phyloP scores from a whole-genome alignment of 257 asterid species.

The Echium plantagineum region DNA sequence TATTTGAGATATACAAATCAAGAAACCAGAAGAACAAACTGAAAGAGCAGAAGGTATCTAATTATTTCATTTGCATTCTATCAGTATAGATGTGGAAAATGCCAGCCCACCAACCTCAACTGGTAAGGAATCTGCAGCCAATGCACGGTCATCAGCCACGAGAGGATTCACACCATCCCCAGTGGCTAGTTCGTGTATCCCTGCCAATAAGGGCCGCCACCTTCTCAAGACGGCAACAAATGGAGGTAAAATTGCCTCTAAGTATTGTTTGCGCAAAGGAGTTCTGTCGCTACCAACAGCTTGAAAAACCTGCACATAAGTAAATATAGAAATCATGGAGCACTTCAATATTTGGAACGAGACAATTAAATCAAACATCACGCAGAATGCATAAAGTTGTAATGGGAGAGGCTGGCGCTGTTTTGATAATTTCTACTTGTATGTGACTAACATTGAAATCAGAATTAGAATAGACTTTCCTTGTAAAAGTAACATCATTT shows the following conservation, averaged over 20 bases:
- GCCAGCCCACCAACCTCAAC: slow-evolving; percentile 49
- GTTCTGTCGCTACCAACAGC: slow-evolving; percentile 72
- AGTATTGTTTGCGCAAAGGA: slow-evolving; percentile 83
- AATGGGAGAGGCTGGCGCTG: too few relatives aligned
- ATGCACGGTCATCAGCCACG: slow-evolving; percentile 82
- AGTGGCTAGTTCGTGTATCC: slow-evolving; percentile 88
- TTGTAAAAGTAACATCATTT: slow-evolving; percentile 1
- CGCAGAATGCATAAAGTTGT: too few relatives aligned
- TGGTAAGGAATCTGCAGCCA: slow-evolving; percentile 96
- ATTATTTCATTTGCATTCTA: too few relatives aligned
- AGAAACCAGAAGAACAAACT: slow-evolving; percentile 1
- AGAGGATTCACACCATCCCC: slow-evolving; percentile 95
- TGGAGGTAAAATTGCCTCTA: slow-evolving; percentile 89
- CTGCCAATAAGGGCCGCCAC: slow-evolving; percentile 99
- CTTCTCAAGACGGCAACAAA: slow-evolving; percentile 89
- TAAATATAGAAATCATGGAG: slow-evolving; percentile 5
- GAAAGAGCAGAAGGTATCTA: slow-evolving; percentile 8
- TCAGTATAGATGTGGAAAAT: slow-evolving; percentile 1
- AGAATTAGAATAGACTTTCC: background rate
- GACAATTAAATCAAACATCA: background rate
- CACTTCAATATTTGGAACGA: background rate
- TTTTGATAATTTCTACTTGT: too few relatives aligned
- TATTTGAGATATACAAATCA: background rate
- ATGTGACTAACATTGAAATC: slow-evolving; percentile 13
- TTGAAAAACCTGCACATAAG: slow-evolving; percentile 69